Base-by-base conservation (phyloP, 164 flowering plant species). In the Nymphaea colorata region DNA sequence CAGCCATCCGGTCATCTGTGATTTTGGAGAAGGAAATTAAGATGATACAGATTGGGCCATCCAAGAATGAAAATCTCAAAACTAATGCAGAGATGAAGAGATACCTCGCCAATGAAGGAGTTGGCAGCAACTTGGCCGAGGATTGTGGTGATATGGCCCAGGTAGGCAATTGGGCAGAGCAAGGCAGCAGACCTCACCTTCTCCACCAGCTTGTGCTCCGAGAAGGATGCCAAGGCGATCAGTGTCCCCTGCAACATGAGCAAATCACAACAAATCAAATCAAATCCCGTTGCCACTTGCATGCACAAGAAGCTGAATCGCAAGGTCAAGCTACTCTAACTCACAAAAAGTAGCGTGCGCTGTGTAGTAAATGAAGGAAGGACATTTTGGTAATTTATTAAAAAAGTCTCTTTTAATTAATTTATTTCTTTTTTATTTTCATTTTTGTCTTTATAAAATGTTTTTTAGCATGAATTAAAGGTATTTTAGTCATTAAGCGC, bases 141-240 rank as follows among this genome's bases (percentile, higher is more conserved):
- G 4, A 74, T 70, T 0, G 91, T 81, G 8, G 87, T 59, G 63
- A 88, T 70, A 45, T 87, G 88, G 71, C 82, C 78, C 64, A 88
- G 0, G 76, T 87, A 78, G 42, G 97, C 90, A 60, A 91, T 84
- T 41, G 97, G 95, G 76, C 88, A 79, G 11, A 91, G 86, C 70
- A 91, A 72, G 15, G 85, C 91, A 66, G 90, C 88, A 43, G 97
- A 85, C 64, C 82, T 82, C 64, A 84, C 64, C 84, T 69, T 79
- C 73, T 71, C 72, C 74, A 85, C 2, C 36, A 80, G 66, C 66
- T 82, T 75, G 4, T 71, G 8, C 67, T 82, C 78, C 12, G 94
- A 88, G 53, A 87, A 82, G 4, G 90, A 75, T 62, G 87, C 90
- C 61, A 91, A 68, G 43, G 89, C 91, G 45, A 80, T 76, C 82